Conservation (phyloP, 305 asterid species). For the Fraxinus sp. region DNA sequence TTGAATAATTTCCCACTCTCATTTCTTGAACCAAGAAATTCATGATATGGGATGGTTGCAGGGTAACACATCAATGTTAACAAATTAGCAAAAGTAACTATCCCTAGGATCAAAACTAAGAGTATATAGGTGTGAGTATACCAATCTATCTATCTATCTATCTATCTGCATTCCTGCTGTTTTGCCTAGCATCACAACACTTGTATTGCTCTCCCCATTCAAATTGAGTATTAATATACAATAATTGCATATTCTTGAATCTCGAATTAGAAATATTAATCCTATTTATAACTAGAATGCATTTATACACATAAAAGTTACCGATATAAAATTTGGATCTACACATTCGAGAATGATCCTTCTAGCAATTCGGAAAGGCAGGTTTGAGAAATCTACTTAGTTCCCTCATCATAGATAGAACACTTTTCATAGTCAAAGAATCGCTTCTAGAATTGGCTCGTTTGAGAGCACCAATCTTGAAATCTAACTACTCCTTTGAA, state of each 20-base stretch:
- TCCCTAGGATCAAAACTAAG: background rate
- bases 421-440: background rate
- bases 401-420: background rate
- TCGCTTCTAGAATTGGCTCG: background rate
- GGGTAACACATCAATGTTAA: background rate
- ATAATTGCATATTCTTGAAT: background rate
- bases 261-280: background rate
- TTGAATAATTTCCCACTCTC: background rate
- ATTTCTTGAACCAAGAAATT: background rate
- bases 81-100: background rate
- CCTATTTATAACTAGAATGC: background rate
- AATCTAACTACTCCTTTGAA: background rate
- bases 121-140: background rate
- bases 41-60: background rate
- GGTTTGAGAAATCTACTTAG: background rate
- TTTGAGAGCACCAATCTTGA: background rate
- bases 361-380: background rate
- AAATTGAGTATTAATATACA: background rate
- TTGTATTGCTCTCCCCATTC: background rate
- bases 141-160: background rate
- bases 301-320: background rate
- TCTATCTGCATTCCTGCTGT: background rate
- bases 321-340: background rate
- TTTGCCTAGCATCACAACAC: background rate
- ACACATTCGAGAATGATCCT: background rate